Evolutionary conservation across 257 asterid species (phyloP), one percentile per base, ranked within the genome.

Genomic region (Solanum sparsipilum): DNA sequence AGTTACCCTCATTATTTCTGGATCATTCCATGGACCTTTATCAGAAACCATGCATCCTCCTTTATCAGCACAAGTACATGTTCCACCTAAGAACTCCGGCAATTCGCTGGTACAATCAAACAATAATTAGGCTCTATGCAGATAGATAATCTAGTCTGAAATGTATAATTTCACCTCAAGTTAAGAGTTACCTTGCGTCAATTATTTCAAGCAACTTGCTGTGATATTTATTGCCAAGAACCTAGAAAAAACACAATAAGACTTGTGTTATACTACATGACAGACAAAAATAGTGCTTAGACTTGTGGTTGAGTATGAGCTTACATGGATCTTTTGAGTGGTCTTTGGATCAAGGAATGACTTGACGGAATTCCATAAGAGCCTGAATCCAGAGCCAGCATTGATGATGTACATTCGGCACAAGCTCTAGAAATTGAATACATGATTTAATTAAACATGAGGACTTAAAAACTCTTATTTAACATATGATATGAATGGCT

Each of bases 281-380:
- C 15, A n/a, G 71, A 63, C 29, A 81, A 25, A 29, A 81, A 18
- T n/a, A 18, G 68, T 29, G 34, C 16, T 23, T 73, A 16, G 11
- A 35, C 63, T 67, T 75, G 20, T 31, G 8, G 74, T 36, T 38
- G 36, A 89, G 21, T 74, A 39, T 52, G 60, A 75, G 31, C 94
- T 90, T 89, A 96, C 99, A 88, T 97, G 91, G 84, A 97, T 96
- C 94, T 97, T 97, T 72, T 98, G 92, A 21, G 99, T 96, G 92
- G 99, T 97, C 90, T 97, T 97, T 9, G 99, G 98, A 90, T 97
- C 99, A 78, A 97, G 99, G 91, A 97, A 97, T 20, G 98, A 94
- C 92, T 97, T 97, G 71, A 97, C 94, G 1, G 98, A 96, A 95
- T 93, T 95, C 99, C 99, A 97, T 92, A 96, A 91, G 89, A 97